These are phyloP conservation scores for Barbarea vulgaris DNA, from an alignment of 345 rosid genomes.

Conservation along the genomic window DNA sequence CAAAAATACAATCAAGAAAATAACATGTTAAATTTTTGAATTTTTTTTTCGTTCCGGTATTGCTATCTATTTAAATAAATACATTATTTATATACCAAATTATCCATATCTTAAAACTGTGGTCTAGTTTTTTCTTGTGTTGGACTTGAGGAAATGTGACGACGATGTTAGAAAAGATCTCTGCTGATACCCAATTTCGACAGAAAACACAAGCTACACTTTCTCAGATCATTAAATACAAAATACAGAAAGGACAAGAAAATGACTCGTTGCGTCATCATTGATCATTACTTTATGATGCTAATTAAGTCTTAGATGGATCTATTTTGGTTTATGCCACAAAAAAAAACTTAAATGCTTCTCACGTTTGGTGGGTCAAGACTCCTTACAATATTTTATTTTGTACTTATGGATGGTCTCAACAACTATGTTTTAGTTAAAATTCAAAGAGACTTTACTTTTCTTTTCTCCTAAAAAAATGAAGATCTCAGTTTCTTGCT, in stretches of 20 bases:
- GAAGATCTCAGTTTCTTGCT: conserved; percentile 11
- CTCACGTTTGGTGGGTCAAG: conserved; percentile 40
- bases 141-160: conserved; percentile 2
- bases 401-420: background rate
- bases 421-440: background rate
- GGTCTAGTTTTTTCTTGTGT: background rate
- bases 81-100: background rate
- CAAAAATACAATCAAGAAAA: background rate
- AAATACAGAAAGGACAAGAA: background rate
- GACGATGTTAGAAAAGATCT: background rate
- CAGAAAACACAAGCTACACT: background rate
- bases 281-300: conserved; percentile 17
- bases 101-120: background rate
- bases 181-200: background rate
- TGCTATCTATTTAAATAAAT: background rate
- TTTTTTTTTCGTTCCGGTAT: background rate
- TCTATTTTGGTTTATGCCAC: conserved; percentile 2
- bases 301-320: background rate
- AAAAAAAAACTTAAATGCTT: conserved; percentile 19
- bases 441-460: background rate
- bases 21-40: background rate
- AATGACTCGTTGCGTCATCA: background rate
- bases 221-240: background rate
- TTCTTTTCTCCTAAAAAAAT: background rate
- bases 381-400: background rate